Conservation (phyloP, 2,329 filamentous ascomycete species). For the Trichoderma citrinoviride region DNA sequence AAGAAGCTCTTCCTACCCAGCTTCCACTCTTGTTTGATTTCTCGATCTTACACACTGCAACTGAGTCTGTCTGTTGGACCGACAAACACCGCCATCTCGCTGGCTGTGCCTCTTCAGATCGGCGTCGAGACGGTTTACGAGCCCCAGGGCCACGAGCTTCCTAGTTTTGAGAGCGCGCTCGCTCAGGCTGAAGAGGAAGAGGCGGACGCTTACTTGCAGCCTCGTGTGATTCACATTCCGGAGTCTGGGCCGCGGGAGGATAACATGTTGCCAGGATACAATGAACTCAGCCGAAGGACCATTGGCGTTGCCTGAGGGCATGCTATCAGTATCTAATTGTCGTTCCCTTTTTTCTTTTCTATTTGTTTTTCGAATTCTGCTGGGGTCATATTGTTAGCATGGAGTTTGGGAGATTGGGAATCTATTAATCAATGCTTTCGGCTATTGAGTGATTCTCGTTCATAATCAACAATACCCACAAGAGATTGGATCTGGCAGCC, state of each 20-base stretch:
- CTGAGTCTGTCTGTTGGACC: conserved; percentile 45
- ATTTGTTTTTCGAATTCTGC: neutral
- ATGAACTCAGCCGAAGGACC: conserved; percentile 33
- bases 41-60: conserved; percentile 54
- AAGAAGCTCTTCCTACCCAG: conserved; percentile 54
- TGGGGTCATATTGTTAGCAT: neutral
- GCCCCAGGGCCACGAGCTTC: conserved; percentile 39
- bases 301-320: neutral
- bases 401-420: neutral
- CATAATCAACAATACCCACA: no score
- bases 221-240: conserved; percentile 40
- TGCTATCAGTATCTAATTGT: neutral
- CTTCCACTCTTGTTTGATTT: conserved; percentile 57
- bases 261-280: conserved; percentile 41
- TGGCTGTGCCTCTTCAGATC: conserved; percentile 52
- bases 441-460: no score
- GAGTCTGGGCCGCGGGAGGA: conserved; percentile 34
- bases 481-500: no score
- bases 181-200: conserved; percentile 43
- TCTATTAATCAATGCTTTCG: no score
- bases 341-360: neutral
- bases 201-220: conserved; percentile 43
- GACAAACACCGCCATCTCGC: conserved; percentile 42
- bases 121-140: conserved; percentile 42
- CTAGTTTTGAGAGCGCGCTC: conserved; percentile 51